These are phyloP conservation scores for Pleurotus cornucopiae DNA, from an alignment of 768 basidiomycete species.

Conservation along the genomic window DNA sequence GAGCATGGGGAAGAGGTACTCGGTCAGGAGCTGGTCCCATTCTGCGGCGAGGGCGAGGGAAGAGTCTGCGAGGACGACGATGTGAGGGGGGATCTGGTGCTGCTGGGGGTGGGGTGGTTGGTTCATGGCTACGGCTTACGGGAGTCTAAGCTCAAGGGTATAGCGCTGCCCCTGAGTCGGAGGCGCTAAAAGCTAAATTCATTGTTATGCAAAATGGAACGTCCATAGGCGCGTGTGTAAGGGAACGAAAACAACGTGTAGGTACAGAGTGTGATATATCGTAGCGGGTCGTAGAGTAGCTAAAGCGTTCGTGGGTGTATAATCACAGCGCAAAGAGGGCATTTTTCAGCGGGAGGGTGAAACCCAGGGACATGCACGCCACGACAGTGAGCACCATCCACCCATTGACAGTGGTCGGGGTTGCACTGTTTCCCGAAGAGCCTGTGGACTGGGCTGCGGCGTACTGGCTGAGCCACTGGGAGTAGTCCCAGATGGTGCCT, in stretches of 20 bases:
- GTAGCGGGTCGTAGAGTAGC: background rate
- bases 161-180: no score
- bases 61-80: slow-evolving; percentile 53
- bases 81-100: slow-evolving; percentile 10
- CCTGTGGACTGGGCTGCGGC: background rate
- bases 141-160: no score
- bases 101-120: no score
- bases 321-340: background rate
- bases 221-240: no score
- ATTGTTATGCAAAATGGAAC: no score
- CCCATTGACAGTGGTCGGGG: background rate
- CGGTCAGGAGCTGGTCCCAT: slow-evolving; percentile 42
- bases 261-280: background rate
- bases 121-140: no score
- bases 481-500: slow-evolving; percentile 29
- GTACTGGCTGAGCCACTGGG: slow-evolving; percentile 8
- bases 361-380: background rate
- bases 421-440: background rate
- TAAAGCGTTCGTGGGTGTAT: background rate
- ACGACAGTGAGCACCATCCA: background rate
- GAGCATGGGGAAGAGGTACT: slow-evolving; percentile 49
- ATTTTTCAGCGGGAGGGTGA: background rate
- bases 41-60: slow-evolving; percentile 50
- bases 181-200: no score
- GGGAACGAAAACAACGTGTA: no score